Evolutionary conservation across 768 basidiomycete species (phyloP).

Genomic region (Plicaturopsis crispa): DNA sequence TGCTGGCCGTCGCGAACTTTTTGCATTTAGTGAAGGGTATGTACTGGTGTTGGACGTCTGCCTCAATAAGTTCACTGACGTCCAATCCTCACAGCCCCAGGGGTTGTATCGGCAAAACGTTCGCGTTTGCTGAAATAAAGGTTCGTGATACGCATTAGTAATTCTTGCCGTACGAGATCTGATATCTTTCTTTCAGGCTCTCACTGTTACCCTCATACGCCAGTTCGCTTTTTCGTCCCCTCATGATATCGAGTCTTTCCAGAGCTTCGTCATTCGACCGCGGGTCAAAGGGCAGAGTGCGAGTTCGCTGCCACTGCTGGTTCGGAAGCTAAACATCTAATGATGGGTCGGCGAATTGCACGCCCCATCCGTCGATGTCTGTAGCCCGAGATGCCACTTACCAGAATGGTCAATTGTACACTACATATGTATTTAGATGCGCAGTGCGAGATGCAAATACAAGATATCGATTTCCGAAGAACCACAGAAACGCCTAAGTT

Average conservation of each 20-base stretch:
- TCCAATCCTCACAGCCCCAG: conserved; percentile 34
- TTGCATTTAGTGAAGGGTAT: conserved; percentile 56
- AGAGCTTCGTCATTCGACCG: conserved; percentile 60
- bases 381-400: no score
- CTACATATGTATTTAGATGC: no score
- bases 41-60: conserved; percentile 9
- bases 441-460: no score
- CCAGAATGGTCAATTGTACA: no score
- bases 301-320: conserved; percentile 50
- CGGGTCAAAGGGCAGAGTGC: conserved; percentile 42
- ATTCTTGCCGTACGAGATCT: background rate
- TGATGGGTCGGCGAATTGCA: no score
- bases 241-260: conserved; percentile 51
- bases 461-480: no score
- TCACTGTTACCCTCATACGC: conserved; percentile 42
- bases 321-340: conserved; percentile 21
- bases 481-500: no score
- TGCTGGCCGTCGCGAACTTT: conserved; percentile 33
- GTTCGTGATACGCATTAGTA: conserved; percentile 18
- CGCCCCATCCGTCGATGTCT: no score
- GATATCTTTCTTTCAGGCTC: conserved; percentile 16
- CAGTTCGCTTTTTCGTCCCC: conserved; percentile 47
- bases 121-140: conserved; percentile 56
- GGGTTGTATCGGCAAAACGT: conserved; percentile 51
- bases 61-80: conserved; percentile 9